Percentiles rank a stretch among this genome's conserved stretches.
Evolutionary conservation across 2,329 filamentous ascomycete species (phyloP).

Genomic region (Pseudogymnoascus pannorum): DNA sequence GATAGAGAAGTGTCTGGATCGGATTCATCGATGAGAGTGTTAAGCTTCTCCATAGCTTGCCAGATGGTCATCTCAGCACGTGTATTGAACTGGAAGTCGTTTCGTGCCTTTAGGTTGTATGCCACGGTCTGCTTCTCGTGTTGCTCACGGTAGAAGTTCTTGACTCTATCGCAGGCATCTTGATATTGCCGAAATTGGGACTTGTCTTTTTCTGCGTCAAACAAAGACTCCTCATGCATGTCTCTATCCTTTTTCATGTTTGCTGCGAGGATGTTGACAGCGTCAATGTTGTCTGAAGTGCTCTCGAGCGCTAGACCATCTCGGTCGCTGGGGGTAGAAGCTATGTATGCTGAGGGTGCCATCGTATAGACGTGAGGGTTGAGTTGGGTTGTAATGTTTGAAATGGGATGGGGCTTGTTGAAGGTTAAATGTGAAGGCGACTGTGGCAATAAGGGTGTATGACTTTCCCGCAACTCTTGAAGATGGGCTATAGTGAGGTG

Average conservation of each 20-base stretch:
- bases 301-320: conserved; percentile 30
- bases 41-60: conserved; percentile 85
- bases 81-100: conserved; percentile 56
- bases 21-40: conserved; percentile 80
- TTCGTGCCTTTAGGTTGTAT: conserved; percentile 66
- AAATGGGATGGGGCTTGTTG: no score
- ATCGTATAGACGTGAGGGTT: no score
- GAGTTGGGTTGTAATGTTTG: no score
- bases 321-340: no score
- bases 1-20: conserved; percentile 80
- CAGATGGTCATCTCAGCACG: conserved; percentile 71
- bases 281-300: conserved; percentile 39
- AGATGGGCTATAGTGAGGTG: no score
- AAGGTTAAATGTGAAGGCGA: no score
- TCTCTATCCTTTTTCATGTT: conserved; percentile 23
- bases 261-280: conserved; percentile 55
- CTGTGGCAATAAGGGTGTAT: no score
- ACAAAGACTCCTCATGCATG: background rate
- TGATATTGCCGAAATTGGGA: conserved; percentile 73
- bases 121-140: conserved; percentile 65
- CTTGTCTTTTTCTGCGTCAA: conserved; percentile 55
- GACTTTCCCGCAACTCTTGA: no score
- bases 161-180: conserved; percentile 74
- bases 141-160: conserved; percentile 72
- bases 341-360: no score